These are phyloP conservation scores for Cutaneotrichosporon spelunceum DNA, from an alignment of 1,284 basidiomycete genomes.

Conservation along the genomic window DNA sequence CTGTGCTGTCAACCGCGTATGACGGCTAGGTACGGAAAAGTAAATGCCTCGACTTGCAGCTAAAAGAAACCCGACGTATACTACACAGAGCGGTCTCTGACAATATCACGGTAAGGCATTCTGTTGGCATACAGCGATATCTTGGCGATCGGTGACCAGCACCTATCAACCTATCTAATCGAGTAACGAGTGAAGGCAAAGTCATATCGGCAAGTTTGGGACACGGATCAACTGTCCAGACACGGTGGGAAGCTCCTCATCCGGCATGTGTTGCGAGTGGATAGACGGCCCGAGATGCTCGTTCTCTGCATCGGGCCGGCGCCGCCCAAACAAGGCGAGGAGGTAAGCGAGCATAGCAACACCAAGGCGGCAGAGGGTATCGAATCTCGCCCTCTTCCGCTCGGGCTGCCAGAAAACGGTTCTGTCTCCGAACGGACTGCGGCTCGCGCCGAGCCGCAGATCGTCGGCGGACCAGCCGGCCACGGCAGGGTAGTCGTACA, in stretches of 20 bases:
- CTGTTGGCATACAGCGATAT: neutral
- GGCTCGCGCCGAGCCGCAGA: neutral
- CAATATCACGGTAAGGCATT: neutral
- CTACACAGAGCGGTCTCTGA: neutral
- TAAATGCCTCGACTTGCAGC: no score
- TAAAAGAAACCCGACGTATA: no score
- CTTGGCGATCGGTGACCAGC: neutral
- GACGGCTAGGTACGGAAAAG: no score
- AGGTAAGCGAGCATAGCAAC: neutral
- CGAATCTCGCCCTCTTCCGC: neutral
- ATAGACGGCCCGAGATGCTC: neutral
- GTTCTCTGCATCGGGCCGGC: neutral
- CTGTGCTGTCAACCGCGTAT: no score
- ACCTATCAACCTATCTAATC: neutral
- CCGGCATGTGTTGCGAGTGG: neutral
- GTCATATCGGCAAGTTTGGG: neutral
- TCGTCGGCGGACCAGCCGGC: neutral
- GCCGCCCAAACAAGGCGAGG: neutral
- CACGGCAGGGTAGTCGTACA: slow-evolving; percentile 3
- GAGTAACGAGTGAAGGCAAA: neutral
- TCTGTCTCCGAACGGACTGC: no score
- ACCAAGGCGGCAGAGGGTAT: neutral
- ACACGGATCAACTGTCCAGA: neutral
- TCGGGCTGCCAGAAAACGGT: neutral
- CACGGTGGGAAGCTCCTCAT: neutral